phyloP scores from a whole-genome alignment of 495 filamentous ascomycete genomes.

The Tuber borchii region DNA sequence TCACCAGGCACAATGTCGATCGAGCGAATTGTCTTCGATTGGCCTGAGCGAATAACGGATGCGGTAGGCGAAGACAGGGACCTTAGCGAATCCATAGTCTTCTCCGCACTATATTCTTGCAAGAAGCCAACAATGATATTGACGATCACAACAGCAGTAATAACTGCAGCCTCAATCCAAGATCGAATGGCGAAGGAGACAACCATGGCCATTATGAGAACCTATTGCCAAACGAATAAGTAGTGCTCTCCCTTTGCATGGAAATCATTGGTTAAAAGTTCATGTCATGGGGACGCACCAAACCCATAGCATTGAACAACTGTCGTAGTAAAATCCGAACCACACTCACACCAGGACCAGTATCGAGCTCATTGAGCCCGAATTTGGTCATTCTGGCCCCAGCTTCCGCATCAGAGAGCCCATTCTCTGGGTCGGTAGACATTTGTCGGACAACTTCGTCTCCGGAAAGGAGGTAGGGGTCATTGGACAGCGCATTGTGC shows the following conservation, averaged over 20 bases:
- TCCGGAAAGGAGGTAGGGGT: slow-evolving; percentile 58
- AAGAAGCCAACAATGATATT: slow-evolving; percentile 65
- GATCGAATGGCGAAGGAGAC: slow-evolving; percentile 63
- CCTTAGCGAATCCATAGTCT: slow-evolving; percentile 68
- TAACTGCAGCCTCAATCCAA: slow-evolving; percentile 66
- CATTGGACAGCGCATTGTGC: slow-evolving; percentile 48
- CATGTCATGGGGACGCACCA: slow-evolving; percentile 44
- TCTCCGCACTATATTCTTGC: slow-evolving; percentile 65
- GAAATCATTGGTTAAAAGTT: slow-evolving; percentile 36
- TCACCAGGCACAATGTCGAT: slow-evolving; percentile 74
- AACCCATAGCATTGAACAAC: slow-evolving; percentile 63
- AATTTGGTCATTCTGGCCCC: slow-evolving; percentile 51
- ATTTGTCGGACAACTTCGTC: slow-evolving; percentile 55
- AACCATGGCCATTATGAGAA: slow-evolving; percentile 62
- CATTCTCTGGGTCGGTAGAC: slow-evolving; percentile 54
- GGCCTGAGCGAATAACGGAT: slow-evolving; percentile 64
- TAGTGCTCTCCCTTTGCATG: slow-evolving; percentile 5
- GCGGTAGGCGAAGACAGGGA: slow-evolving; percentile 67
- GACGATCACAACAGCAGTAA: slow-evolving; percentile 58
- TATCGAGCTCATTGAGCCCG: slow-evolving; percentile 59
- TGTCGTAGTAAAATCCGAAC: slow-evolving; percentile 56
- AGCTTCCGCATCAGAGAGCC: slow-evolving; percentile 54
- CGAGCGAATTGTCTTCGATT: slow-evolving; percentile 58
- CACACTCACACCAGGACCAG: slow-evolving; percentile 53
- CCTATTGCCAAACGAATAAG: slow-evolving; percentile 43